Base-by-base conservation (phyloP, 768 basidiomycete genomes). In the Glaciozyma martinii region DNA sequence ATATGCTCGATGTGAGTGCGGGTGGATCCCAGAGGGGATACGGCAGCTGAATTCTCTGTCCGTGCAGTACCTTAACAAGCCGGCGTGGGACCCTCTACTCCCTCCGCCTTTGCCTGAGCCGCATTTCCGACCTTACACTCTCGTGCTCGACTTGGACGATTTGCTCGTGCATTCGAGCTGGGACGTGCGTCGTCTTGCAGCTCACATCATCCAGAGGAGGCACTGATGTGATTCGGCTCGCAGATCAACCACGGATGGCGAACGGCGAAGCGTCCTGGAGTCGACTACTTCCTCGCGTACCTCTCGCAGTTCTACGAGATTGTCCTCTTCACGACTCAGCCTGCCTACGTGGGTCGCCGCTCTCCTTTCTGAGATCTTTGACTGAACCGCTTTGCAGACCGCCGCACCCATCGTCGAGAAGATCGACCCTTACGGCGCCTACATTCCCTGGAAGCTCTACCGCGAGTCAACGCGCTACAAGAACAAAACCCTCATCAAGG, bases 241-340 rank as follows among this genome's bases (percentile, higher is more conserved):
- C 65, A 95, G 91, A 85, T 93, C 61, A 84, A 89, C 78, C 82
- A 89, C 72, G 95, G 95, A 59, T 99, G 95, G 94, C 81, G 90
- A 70, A 97, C 94, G 5, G 94, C 93, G 8, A 99, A 98, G 78
- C 85, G 95, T 42, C 94, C 95, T 1, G 95, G 95, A 6, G 89
- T 92, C 21, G 95, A 99, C 75, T 98, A 99, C 78, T 99, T 99
- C 83, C 81, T 99, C 42, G 93, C 84, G 32, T 99, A 99, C 76
- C 83, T 99, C 56, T 90, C 91, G 0, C 94, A 97, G 74, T 99
- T 98, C 79, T 99, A 91, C 76, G 95, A 99, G 80, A 84, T 98
- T 63, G 94, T 98, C 42, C 80, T 99, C 60, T 99, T 98, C 79
- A 98, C 93, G 15, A 82, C 85, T 23, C 90, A 94, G 78, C 83